Base-by-base conservation (phyloP, 495 filamentous ascomycete genomes). In the Rhypophila decipiens region DNA sequence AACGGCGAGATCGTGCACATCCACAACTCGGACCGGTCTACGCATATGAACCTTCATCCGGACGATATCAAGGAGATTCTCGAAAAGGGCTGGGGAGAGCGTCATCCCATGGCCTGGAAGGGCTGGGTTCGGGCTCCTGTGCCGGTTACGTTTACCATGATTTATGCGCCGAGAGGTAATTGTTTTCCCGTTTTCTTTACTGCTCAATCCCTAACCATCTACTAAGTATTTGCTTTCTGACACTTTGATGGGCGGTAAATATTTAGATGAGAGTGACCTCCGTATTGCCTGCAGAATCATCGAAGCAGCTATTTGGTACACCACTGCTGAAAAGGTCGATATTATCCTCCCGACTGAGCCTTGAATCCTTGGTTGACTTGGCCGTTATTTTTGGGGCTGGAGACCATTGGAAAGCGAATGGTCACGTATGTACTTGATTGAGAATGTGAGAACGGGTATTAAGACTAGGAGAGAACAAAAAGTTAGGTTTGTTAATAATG, bases 31-130 rank as follows among this genome's bases (percentile, higher is more conserved):
- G 90, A 96, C 48, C 73, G 80, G 45, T 85, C 79, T 5, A 68
- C 90, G 70, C 90, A 96, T 64, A 57, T 90, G 54, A 80, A 78
- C 12, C 67, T 95, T 19, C 80, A 90, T 46, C 87, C 87, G 1
- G 79, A 83, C 22, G 90, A 96, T 64, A 86, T 85, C 37, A 80
- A 74, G 59, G 74, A 82, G 53, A 73, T 95, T 17, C 68, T 95
- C 27, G 82, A 89, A 48, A 80, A 79, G 36, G 86, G 88, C 17
- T 95, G 88, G 88, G 90, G 86, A n/a, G 79, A 95, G 64, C 72
- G 88, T n/a, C 88, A 95, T 65, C 86, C 86, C 1, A 73, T 95
- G 50, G 82, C 86, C 2, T 80, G 82, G 49, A 78, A 66, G 34
- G 46, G 59, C 15, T 63, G 61, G 55, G 68, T 70, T 38, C 71